These are phyloP conservation scores for Globisporangium canariense DNA, from an alignment of 352 stramenopile genomes.

Conservation along the genomic window DNA sequence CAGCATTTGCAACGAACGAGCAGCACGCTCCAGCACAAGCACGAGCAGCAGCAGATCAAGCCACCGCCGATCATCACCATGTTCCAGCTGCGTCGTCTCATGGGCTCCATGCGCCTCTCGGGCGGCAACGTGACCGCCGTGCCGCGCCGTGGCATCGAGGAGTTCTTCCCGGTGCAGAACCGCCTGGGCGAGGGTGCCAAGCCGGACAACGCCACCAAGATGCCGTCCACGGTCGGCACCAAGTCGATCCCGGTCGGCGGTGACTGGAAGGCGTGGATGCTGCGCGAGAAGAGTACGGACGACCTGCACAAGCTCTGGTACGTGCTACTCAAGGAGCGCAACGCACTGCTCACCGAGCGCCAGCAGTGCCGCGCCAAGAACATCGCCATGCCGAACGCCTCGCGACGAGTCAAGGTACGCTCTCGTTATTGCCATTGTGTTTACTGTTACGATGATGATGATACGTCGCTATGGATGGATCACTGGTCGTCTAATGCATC, in stretches of 20 bases:
- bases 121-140: slow-evolving; percentile 29
- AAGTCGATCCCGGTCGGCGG: slow-evolving; percentile 77
- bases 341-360: slow-evolving; percentile 95
- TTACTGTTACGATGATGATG: too few species aligned
- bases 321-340: slow-evolving; percentile 97
- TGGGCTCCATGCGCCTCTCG: slow-evolving; percentile 54
- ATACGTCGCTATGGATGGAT: too few species aligned
- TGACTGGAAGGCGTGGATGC: slow-evolving; percentile 94
- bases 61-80: slow-evolving; percentile 22
- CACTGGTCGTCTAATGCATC: not conserved
- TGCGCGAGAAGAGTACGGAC: slow-evolving; percentile 96
- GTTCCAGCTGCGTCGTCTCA: slow-evolving; percentile 68
- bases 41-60: not conserved
- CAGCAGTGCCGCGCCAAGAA: slow-evolving; percentile 76
- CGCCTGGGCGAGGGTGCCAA: slow-evolving; percentile 49
- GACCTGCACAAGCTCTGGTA: slow-evolving; percentile 99
- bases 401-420: slow-evolving; percentile 64
- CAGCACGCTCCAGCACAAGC: not conserved
- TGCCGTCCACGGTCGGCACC: slow-evolving; percentile 58
- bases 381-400: slow-evolving; percentile 70
- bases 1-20: not conserved
- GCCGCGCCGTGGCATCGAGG: slow-evolving; percentile 56
- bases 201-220: slow-evolving; percentile 42
- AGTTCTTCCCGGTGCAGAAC: slow-evolving; percentile 71
- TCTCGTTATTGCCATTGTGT: not conserved